Evolutionary conservation across 2,329 filamentous ascomycete genomes (phyloP).

Genomic region (Bipolaris cookei): DNA sequence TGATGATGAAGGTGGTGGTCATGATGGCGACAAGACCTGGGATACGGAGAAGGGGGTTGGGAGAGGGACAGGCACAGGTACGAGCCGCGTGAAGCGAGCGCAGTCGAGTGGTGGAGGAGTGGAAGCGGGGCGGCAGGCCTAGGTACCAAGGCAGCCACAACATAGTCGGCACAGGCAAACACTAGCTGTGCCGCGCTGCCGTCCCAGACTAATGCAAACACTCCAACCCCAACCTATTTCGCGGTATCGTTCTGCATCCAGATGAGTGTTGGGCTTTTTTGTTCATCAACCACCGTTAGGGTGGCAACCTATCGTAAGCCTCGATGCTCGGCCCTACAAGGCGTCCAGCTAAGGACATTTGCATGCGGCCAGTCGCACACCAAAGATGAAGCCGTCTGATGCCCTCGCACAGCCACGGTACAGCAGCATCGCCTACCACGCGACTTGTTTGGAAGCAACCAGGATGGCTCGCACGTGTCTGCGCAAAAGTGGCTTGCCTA

Average conservation of each 20-base stretch:
- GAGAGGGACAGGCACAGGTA: neutral
- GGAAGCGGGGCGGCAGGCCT: neutral
- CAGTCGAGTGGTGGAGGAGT: neutral
- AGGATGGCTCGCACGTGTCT: neutral
- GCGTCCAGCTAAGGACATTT: slow-evolving; percentile 7
- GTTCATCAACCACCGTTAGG: slow-evolving; percentile 7
- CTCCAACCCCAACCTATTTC: slow-evolving; percentile 2
- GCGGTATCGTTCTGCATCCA: neutral
- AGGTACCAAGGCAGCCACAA: slow-evolving; percentile 6
- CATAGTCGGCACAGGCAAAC: slow-evolving; percentile 4
- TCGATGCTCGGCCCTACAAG: slow-evolving; percentile 13
- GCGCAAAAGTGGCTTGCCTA: slow-evolving; percentile 17
- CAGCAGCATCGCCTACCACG: slow-evolving; percentile 7
- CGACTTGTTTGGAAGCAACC: slow-evolving; percentile 4
- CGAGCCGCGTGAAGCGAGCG: slow-evolving; percentile 12
- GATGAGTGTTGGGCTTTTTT: slow-evolving; percentile 7
- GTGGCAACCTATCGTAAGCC: slow-evolving; percentile 19
- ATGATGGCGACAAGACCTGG: neutral
- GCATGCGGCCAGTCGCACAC: slow-evolving; percentile 4
- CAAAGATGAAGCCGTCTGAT: neutral
- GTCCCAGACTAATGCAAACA: neutral
- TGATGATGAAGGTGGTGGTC: neutral
- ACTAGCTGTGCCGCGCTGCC: neutral
- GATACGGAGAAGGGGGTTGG: neutral
- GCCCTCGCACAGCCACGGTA: slow-evolving; percentile 14